Percentiles rank a stretch among this genome's conserved stretches.
Conservation (phyloP, 2,329 filamentous ascomycete species). For the Paramyrothecium roridum region DNA sequence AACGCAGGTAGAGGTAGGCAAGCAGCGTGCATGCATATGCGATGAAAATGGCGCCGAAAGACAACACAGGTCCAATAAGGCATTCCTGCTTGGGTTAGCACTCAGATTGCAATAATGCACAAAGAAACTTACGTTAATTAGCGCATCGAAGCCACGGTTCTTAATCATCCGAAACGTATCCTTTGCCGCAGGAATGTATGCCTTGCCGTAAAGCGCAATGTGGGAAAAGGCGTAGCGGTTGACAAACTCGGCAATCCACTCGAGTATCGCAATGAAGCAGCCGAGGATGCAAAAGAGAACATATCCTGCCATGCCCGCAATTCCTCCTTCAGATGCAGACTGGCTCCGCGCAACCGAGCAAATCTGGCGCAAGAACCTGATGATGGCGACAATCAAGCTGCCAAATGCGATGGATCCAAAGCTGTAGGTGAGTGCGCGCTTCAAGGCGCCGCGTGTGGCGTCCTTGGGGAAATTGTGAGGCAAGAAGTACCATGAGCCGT, state of each 20-base stretch:
- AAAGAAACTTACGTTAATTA: slow-evolving; percentile 60
- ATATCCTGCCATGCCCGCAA: slow-evolving; percentile 65
- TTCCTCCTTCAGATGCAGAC: slow-evolving; percentile 64
- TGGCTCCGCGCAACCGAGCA: slow-evolving; percentile 71
- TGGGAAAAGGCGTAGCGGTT: slow-evolving; percentile 93
- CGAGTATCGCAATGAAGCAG: slow-evolving; percentile 72
- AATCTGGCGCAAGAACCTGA: slow-evolving; percentile 79
- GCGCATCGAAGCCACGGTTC: slow-evolving; percentile 83
- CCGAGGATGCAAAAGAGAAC: slow-evolving; percentile 72
- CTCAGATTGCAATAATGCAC: rapidly evolving
- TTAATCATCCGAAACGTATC: slow-evolving; percentile 91
- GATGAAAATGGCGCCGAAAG: slow-evolving; percentile 78
- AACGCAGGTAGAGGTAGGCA: slow-evolving; percentile 81
- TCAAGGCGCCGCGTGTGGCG: slow-evolving; percentile 79
- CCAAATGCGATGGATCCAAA: slow-evolving; percentile 90
- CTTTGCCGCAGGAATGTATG: slow-evolving; percentile 83
- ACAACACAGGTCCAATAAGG: slow-evolving; percentile 70
- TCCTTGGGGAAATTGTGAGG: slow-evolving; percentile 67
- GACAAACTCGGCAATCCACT: slow-evolving; percentile 85
- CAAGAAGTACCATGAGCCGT: slow-evolving; percentile 91
- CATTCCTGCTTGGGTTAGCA: slow-evolving; percentile 54
- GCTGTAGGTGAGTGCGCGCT: slow-evolving; percentile 80
- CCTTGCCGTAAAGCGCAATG: slow-evolving; percentile 88
- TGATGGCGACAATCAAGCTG: slow-evolving; percentile 79
- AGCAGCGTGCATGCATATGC: slow-evolving; percentile 79